phyloP scores from a whole-genome alignment of 2,329 filamentous ascomycete genomes.

The Aspergillus nomiae region DNA sequence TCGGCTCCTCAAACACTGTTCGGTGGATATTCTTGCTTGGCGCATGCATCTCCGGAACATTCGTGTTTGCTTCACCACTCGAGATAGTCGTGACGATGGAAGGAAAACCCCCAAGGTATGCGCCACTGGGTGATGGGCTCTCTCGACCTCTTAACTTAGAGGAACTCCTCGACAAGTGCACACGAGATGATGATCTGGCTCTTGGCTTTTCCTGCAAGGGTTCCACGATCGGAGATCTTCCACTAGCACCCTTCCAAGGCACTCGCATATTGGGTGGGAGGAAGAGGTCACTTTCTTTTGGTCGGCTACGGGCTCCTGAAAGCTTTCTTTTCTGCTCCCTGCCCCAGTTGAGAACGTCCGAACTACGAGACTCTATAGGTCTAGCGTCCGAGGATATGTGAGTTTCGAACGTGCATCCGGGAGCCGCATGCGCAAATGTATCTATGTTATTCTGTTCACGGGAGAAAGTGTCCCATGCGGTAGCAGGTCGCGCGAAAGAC shows the following conservation, averaged over 20 bases:
- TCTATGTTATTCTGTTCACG: constrained; percentile 63
- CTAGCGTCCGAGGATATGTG: constrained; percentile 24
- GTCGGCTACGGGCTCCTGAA: constrained; percentile 33
- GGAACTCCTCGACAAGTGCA: constrained; percentile 21
- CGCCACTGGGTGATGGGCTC: constrained; percentile 28
- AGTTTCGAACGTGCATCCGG: constrained; percentile 42
- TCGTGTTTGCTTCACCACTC: constrained; percentile 24
- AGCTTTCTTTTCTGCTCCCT: constrained; percentile 42
- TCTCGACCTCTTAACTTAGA: constrained; percentile 33
- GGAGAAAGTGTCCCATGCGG: constrained; percentile 66
- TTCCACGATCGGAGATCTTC: constrained; percentile 64
- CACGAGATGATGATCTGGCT: constrained; percentile 60
- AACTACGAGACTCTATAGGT: constrained; percentile 27
- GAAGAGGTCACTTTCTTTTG: constrained; percentile 38
- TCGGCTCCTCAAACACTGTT: constrained; percentile 15
- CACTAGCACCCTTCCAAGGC: constrained; percentile 73
- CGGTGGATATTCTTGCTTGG: constrained; percentile 38
- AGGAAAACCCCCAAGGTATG: constrained; percentile 28
- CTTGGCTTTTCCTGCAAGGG: constrained; percentile 64
- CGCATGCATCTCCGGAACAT: constrained; percentile 10
- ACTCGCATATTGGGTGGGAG: constrained; percentile 48
- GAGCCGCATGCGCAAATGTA: constrained; percentile 58
- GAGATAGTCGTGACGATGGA: constrained; percentile 38
- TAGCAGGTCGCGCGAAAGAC: constrained; percentile 10
- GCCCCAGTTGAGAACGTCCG: constrained; percentile 33